Base-by-base conservation (phyloP, 2,329 filamentous ascomycete genomes). In the Fonsecaea pedrosoi region DNA sequence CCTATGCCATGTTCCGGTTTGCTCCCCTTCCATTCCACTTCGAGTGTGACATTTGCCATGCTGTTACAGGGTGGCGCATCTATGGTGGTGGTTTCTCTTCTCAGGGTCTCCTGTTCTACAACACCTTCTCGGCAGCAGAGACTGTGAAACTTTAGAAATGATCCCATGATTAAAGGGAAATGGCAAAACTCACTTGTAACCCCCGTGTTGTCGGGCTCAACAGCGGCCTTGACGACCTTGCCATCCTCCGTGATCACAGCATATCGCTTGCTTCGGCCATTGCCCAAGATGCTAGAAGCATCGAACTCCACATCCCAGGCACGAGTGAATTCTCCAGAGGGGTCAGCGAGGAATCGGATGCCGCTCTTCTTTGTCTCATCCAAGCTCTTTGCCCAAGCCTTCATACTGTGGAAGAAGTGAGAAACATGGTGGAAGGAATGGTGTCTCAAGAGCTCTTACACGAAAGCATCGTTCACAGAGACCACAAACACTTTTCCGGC, bases 391-490 rank as follows among this genome's bases (percentile, higher is more conserved):
- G 82, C 89, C 93, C 94, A 97, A 4, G 93, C 94, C 80, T 96
- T 96, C 86, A 94, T 97, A 54, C 92, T 95, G 69, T 40, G 13
- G 40, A n/a, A 54, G 55, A 53, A 35, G n/a, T 40, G 9, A 45
- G 54, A 34, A 13, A 37, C 18, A 56, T 55, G 61, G 30, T 13
- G 30, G 37, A 38, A 54, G 53, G 55, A 81, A n/a, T 50, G 34
- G 9, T 40, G 12, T 38, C 25, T 15, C 32, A 10, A 10, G 12
- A 21, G 7, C 35, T 56, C 91, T 80, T 84, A 96, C 91, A 97
- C 94, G 78, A 97, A 97, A 21, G 93, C 87, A 78, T 98, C 94
- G 77, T 98, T 98, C 77, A 97, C 94, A 15, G 91, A 89, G 64
- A 98, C 88, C 48, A 98, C 92, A 75, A 96, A 96, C 54, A 97